Conservation (phyloP, 2,329 filamentous ascomycete species). For the Colletotrichum falcatum region DNA sequence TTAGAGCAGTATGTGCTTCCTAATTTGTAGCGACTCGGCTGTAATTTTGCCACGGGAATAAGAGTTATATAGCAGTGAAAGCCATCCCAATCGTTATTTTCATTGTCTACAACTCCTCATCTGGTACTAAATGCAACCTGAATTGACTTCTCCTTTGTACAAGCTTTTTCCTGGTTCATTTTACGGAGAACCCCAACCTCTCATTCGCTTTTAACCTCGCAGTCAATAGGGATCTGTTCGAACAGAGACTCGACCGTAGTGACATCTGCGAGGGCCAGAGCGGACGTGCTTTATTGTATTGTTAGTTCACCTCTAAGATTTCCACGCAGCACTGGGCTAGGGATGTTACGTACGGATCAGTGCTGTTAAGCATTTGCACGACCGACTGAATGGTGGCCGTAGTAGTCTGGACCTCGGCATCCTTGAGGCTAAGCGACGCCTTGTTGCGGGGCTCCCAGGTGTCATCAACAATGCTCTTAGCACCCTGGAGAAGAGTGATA, state of each 20-base stretch:
- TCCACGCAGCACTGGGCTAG: neutral
- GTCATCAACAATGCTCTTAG: neutral
- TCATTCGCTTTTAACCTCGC: neutral
- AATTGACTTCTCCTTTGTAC: too few relatives aligned
- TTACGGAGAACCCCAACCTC: too few relatives aligned
- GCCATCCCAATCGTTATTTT: too few relatives aligned
- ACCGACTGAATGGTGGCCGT: accelerated
- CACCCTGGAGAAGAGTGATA: neutral
- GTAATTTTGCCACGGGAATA: too few relatives aligned
- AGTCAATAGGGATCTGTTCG: neutral
- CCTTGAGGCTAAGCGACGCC: neutral
- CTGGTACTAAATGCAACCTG: too few relatives aligned
- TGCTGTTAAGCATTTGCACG: neutral
- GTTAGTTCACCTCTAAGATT: neutral
- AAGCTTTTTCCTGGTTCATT: too few relatives aligned
- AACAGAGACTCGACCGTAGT: accelerated
- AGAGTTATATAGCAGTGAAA: too few relatives aligned
- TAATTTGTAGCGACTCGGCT: too few relatives aligned
- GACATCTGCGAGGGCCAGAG: accelerated
- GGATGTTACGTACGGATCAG: neutral
- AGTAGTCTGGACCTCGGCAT: accelerated
- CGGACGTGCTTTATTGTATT: neutral
- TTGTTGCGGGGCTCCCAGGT: neutral
- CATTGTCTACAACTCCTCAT: too few relatives aligned
- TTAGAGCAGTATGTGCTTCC: too few relatives aligned